These are phyloP conservation scores for Geotrichum citri-aurantii DNA, from an alignment of 1,139 yeast species.

Conservation along the genomic window DNA sequence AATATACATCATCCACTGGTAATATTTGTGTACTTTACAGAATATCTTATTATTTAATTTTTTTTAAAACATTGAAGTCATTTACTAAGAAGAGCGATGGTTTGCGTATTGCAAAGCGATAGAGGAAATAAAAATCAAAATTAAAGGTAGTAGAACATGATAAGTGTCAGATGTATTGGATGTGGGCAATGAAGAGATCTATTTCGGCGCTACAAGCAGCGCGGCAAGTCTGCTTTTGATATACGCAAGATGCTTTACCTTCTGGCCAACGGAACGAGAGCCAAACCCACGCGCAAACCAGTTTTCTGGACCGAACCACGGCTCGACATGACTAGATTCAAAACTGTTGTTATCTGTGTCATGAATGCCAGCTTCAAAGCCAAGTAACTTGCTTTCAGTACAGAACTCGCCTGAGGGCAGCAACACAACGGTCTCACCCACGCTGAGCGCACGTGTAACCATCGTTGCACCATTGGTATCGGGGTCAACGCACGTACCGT, in stretches of 20 bases:
- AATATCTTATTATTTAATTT: neutral
- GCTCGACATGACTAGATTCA: neutral
- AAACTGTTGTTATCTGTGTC: neutral
- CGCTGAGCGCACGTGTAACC: constrained; percentile 13
- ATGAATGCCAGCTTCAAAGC: constrained; percentile 17
- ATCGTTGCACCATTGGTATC: neutral
- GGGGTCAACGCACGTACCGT: constrained; percentile 42
- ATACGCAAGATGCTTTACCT: constrained; percentile 14
- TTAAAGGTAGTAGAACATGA: neutral
- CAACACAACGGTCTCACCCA: constrained; percentile 18
- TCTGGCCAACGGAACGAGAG: constrained; percentile 9
- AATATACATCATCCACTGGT: neutral
- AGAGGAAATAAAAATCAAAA: no score
- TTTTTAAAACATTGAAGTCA: neutral
- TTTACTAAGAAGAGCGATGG: no score
- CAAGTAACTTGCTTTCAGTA: constrained; percentile 33
- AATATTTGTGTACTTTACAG: neutral
- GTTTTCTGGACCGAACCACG: neutral
- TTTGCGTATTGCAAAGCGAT: no score
- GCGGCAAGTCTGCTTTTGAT: constrained; percentile 5
- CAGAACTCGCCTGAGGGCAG: constrained; percentile 23
- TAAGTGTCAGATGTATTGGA: neutral
- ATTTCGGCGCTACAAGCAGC: neutral
- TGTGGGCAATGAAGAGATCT: neutral
- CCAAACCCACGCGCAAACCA: neutral